Conservation (phyloP, 352 stramenopile genomes). For the Phytophthora gonapodyides region DNA sequence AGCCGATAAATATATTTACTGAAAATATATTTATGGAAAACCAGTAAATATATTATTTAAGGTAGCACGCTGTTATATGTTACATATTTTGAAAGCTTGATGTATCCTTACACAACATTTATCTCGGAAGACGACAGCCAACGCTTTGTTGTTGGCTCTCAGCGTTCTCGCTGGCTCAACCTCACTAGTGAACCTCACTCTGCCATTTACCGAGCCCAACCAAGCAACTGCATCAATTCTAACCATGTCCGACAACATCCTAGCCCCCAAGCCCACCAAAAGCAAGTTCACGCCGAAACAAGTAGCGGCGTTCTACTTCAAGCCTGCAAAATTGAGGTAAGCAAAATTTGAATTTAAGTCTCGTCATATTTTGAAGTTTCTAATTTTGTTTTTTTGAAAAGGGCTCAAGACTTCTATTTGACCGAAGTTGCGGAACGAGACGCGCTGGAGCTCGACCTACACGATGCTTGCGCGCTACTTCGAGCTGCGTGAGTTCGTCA, state of each 20-base stretch:
- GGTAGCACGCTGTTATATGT: not conserved
- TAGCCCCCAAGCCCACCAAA: not conserved
- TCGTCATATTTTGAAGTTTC: constrained; percentile 1
- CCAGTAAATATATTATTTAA: constrained; percentile 4
- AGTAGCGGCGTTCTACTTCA: constrained; percentile 1
- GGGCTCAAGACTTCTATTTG: constrained; percentile 3
- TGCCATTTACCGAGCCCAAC: not conserved
- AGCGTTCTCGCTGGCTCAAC: not conserved
- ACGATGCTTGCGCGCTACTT: constrained; percentile 12
- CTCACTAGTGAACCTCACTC: not conserved
- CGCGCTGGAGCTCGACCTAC: constrained; percentile 11
- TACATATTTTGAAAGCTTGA: constrained; percentile 5
- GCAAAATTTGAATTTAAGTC: not conserved
- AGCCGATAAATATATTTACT: constrained; percentile 4
- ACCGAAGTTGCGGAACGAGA: constrained; percentile 5
- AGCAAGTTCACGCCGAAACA: constrained; percentile 2
- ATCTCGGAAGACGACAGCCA: not conserved
- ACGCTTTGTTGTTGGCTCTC: constrained; percentile 1
- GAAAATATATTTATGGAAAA: constrained; percentile 6
- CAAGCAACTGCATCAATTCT: not conserved
- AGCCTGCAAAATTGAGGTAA: constrained; percentile 10
- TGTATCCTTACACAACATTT: constrained; percentile 1
- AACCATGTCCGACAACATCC: not conserved
- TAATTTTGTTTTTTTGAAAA: not conserved
- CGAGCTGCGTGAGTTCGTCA: constrained; percentile 8